Evolutionary conservation across 169 alveolate species (phyloP), one percentile per base, ranked within the genome.

Genomic region (Theileria parva): DNA sequence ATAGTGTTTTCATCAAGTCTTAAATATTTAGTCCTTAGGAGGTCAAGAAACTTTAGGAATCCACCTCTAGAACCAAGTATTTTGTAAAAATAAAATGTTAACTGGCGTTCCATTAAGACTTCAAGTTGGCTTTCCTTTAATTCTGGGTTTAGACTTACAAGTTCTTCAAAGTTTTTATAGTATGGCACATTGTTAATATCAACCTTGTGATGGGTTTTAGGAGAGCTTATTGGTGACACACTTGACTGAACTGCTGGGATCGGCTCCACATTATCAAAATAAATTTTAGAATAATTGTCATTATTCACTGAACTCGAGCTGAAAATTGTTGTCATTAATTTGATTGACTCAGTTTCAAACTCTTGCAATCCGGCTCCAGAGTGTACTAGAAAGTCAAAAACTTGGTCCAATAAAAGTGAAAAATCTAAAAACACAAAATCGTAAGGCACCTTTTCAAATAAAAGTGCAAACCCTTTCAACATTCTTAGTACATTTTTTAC

Each of bases 231-330:
- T 23, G 77, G 77, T 17, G 77, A 44, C 0, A 68, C 3, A 23
- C 32, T 19, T 37, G 53, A 15, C 19, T 44, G 64, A 3, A 68
- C 44, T 8, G 15, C 7, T 21, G 59, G 77, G 0, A 68, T 21
- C 2, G 39, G 30, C 48, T 68, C 64, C 37, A 50, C 65, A 19
- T 61, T 25, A 11, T 72, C 83, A 34, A 51, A 66, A 55, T 21
- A 75, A 21, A 55, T 70, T 17, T 65, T 32, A 80, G 48, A 39
- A 75, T 77, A 83, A 50, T 78, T 66, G 4, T 83, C 89, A 55
- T 83, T 74, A 79, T 83, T 83, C 34, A 83, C 44, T 48, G 75
- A 63, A 25, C 79, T 77, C 6, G 89, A 83, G 51, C 48, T 76
- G 66, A 83, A 83, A 2, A 66, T 53, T n/a, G 23, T 55, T 28